Percentiles rank a stretch among this genome's conserved stretches.
Evolutionary conservation across 805 yeast species (phyloP).

Genomic region (Helenozyma baotianmanensis): DNA sequence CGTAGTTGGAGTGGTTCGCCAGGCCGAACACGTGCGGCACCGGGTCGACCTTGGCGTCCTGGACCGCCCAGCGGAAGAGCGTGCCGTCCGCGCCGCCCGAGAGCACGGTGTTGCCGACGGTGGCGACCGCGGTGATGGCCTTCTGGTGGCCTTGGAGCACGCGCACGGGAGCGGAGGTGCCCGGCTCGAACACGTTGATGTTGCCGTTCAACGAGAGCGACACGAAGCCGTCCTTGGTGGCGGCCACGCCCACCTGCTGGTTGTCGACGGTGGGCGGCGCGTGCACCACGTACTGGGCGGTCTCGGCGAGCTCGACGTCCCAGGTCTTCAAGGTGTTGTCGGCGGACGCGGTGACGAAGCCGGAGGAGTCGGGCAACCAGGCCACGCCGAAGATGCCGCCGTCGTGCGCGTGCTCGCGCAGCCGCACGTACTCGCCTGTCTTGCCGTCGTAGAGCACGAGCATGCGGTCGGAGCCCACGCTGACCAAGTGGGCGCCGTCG

Average conservation of each 20-base stretch:
- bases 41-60: constrained; percentile 10
- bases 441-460: constrained; percentile 82
- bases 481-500: constrained; percentile 66
- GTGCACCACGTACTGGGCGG: constrained; percentile 45
- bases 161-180: constrained; percentile 28
- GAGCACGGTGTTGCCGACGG: constrained; percentile 25
- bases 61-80: constrained; percentile 54
- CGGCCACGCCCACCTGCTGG: constrained; percentile 79
- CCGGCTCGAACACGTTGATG: constrained; percentile 52
- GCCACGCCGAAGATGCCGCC: constrained; percentile 80
- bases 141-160: constrained; percentile 75
- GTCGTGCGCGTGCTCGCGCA: constrained; percentile 51
- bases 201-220: constrained; percentile 72
- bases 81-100: constrained; percentile 86
- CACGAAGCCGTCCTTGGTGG: constrained; percentile 54
- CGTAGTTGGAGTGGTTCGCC: constrained; percentile 58
- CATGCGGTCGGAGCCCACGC: constrained; percentile 82
- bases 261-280: constrained; percentile 39
- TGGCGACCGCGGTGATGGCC: constrained; percentile 59
- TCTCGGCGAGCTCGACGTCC: constrained; percentile 36
- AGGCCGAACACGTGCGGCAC: constrained; percentile 29
- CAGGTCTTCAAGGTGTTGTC: constrained; percentile 72
- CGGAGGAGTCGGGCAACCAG: constrained; percentile 54
- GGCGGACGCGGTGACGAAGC: constrained; percentile 78
- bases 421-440: constrained; percentile 67